Conservation (phyloP, 108 stramenopile genomes). For the Cyclotella baltica region DNA sequence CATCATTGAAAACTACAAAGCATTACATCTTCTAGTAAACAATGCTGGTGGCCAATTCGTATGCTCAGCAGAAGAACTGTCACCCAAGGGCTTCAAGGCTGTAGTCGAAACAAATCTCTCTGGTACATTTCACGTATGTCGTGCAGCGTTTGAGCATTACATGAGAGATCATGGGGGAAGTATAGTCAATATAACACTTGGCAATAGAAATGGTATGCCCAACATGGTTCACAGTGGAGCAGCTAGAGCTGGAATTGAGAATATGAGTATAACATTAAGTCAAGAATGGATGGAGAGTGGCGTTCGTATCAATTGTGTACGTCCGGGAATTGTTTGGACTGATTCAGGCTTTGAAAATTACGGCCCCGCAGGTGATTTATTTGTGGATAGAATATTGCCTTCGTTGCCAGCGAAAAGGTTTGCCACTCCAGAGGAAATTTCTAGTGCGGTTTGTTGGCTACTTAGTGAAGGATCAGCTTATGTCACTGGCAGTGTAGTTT, state of each 20-base stretch:
- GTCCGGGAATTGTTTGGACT: constrained; percentile 87
- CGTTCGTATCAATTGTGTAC: constrained; percentile 88
- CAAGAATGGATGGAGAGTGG: constrained; percentile 87
- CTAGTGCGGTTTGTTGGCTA: constrained; percentile 75
- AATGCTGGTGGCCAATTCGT: constrained; percentile 90
- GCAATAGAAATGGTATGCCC: constrained; percentile 89
- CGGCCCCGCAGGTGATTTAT: constrained; percentile 70
- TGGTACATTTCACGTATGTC: constrained; percentile 84
- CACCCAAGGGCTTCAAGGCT: constrained; percentile 73
- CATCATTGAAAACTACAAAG: constrained; percentile 59
- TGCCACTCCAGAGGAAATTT: constrained; percentile 76
- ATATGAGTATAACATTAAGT: constrained; percentile 85
- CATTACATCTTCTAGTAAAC: constrained; percentile 82
- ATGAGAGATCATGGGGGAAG: constrained; percentile 83
- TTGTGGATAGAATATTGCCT: constrained; percentile 69
- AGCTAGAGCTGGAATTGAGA: constrained; percentile 86
- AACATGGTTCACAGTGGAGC: constrained; percentile 87
- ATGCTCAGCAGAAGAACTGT: constrained; percentile 71
- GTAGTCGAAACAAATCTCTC: constrained; percentile 85
- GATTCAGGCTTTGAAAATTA: constrained; percentile 87
- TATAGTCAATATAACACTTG: constrained; percentile 89
- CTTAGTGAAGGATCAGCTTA: constrained; percentile 76
- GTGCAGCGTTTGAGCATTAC: constrained; percentile 77
- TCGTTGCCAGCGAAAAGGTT: constrained; percentile 73
- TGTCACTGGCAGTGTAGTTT: constrained; percentile 71